A percentile compares a stretch with the other conserved stretches of the same genome.
Evolutionary conservation across 768 basidiomycete genomes (phyloP).

Genomic region (Mycena pura): DNA sequence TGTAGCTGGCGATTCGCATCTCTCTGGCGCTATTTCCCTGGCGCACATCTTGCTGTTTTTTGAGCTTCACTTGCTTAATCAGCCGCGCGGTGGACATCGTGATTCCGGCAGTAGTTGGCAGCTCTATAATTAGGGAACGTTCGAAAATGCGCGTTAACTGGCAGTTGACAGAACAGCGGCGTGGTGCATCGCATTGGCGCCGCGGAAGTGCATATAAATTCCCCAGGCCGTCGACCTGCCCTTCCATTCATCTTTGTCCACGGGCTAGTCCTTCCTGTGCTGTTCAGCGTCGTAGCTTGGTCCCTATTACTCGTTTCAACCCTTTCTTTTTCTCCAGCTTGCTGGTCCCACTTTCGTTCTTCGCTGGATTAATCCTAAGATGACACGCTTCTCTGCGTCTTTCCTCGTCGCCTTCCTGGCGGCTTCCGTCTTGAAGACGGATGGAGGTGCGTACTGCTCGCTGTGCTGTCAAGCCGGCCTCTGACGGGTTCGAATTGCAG

Average conservation of each 20-base stretch:
- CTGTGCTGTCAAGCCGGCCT: neutral
- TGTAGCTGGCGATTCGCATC: no score
- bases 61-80: no score
- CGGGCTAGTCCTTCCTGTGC: neutral
- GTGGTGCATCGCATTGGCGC: slow-evolving; percentile 8
- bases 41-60: no score
- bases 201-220: slow-evolving; percentile 3
- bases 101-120: neutral
- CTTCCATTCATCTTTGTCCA: slow-evolving; percentile 5
- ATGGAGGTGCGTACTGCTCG: slow-evolving; percentile 2
- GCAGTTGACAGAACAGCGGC: slow-evolving; percentile 9
- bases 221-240: neutral
- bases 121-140: neutral
- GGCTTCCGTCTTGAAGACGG: slow-evolving; percentile 20
- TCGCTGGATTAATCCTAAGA: neutral
- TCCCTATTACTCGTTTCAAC: neutral
- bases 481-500: neutral
- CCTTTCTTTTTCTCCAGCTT: slow-evolving; percentile 20
- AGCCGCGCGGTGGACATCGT: no score
- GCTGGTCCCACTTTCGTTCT: neutral
- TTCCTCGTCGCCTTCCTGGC: slow-evolving; percentile 14
- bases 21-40: no score
- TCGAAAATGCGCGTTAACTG: neutral
- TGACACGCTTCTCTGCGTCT: slow-evolving; percentile 18
- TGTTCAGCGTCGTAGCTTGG: neutral